Percentiles rank a stretch among this genome's conserved stretches.
These are phyloP conservation scores for Udeniomyces megalosporus DNA, from an alignment of 768 basidiomycete genomes.

Conservation along the genomic window DNA sequence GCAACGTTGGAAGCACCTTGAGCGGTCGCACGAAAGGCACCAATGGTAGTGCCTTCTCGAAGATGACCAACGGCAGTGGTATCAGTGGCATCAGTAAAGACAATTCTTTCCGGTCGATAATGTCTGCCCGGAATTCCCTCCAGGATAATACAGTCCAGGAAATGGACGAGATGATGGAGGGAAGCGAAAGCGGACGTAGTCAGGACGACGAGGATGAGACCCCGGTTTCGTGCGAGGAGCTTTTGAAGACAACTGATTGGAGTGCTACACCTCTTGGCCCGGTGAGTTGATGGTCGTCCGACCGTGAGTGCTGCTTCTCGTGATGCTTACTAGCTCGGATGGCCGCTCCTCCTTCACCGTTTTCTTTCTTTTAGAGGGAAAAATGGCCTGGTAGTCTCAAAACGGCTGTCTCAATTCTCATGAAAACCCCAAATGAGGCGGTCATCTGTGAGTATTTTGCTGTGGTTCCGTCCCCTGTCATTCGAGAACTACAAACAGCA, in stretches of 20 bases:
- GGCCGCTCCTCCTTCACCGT: not conserved
- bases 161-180: not conserved
- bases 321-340: not conserved
- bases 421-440: conserved; percentile 11
- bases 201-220: not conserved
- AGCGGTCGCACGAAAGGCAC: not conserved
- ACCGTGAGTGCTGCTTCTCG: not conserved
- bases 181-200: not conserved
- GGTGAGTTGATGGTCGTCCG: not conserved
- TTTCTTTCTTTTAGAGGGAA: not conserved
- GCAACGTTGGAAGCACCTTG: not conserved
- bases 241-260: conserved; percentile 3
- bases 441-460: conserved; percentile 7
- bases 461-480: not conserved
- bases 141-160: not conserved
- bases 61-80: not conserved
- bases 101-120: not conserved
- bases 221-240: not conserved
- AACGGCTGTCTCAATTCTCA: conserved; percentile 1
- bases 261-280: not conserved
- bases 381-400: conserved; percentile 5
- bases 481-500: too few relatives aligned
- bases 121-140: not conserved
- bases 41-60: not conserved
- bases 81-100: not conserved